Percentiles rank a stretch among this genome's conserved stretches.
Evolutionary conservation across 2,329 filamentous ascomycete species (phyloP).

Genomic region (Tolypocladium tundrense): DNA sequence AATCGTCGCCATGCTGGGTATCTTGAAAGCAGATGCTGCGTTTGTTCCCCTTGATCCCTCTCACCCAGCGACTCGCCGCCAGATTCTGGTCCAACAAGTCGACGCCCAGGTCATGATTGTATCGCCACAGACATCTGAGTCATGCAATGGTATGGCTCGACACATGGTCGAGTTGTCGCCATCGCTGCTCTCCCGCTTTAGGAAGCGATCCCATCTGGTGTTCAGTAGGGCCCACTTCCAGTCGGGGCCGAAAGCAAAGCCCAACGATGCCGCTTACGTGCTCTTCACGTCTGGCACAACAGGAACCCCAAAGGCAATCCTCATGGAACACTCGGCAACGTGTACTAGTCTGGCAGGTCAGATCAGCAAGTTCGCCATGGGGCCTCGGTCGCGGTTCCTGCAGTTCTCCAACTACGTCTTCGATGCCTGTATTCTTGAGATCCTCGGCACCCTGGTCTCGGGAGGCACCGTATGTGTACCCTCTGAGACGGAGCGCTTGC

Average conservation of each 20-base stretch:
- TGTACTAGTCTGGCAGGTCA: constrained; percentile 31
- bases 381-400: constrained; percentile 11
- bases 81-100: constrained; percentile 3
- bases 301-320: constrained; percentile 14
- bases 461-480: constrained; percentile 13
- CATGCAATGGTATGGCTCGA: background rate
- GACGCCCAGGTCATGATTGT: constrained; percentile 3
- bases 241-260: background rate
- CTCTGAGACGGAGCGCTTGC: constrained; percentile 7
- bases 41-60: too few relatives aligned
- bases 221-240: too few relatives aligned
- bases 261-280: constrained; percentile 9
- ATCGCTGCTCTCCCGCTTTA: background rate
- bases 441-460: constrained; percentile 8
- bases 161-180: background rate
- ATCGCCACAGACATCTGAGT: background rate
- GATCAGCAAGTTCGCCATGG: constrained; percentile 15
- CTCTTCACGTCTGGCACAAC: constrained; percentile 18
- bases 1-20: too few relatives aligned
- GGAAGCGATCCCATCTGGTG: too few relatives aligned
- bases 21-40: too few relatives aligned
- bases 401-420: constrained; percentile 41
- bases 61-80: too few relatives aligned
- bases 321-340: constrained; percentile 31
- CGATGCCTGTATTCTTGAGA: constrained; percentile 29